Evolutionary conservation across 495 filamentous ascomycete genomes (phyloP), one percentile per base, ranked within the genome.

Genomic region (Haplographium delicatum): DNA sequence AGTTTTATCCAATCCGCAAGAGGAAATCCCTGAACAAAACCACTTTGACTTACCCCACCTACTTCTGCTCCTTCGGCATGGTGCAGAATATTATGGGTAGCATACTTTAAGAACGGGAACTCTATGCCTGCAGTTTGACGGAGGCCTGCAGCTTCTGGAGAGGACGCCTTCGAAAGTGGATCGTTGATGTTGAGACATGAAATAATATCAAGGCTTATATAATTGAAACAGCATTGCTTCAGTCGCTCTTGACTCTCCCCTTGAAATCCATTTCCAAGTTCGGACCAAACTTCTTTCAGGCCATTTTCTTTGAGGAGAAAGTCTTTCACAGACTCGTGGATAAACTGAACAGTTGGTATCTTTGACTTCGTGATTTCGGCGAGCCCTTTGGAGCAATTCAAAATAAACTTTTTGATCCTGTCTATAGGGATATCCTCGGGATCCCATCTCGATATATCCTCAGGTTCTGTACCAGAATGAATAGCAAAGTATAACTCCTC

Each of bases 41-140:
- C 60, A 24, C 47, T 47, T 4, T 38, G 27, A 4, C 39, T 62
- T 5, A 47, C 43, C 5, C 33, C 47, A 38, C 18, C 19, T 24
- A 15, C 27, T 15, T 57, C 58, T 11, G 72, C 73, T 11, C 44
- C 48, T 15, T 76, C 58, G n/a, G 73, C 65, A 59, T 78, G 73
- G 19, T 65, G 53, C 1, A 78, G 59, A 4, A 76, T 47, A 54
- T 68, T 25, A 18, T 60, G 46, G n/a, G 26, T 54, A 19, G 72
- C 67, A 54, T 76, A 78, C 44, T 68, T 50, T 0, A 74, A 52
- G 47, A 76, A 73, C 4, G 69, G 68, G 44, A 66, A 69, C 11
- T 46, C 49, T 11, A 48, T 11, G 30, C 47, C 47, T 49, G 43
- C 26, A 20, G 37, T 23, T 33, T 51, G 22, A 42, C 57, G 60